A percentile compares a stretch with the other conserved stretches of the same genome.
Conservation (phyloP, 2,329 filamentous ascomycete species). For the Trichoderma hamatum region DNA sequence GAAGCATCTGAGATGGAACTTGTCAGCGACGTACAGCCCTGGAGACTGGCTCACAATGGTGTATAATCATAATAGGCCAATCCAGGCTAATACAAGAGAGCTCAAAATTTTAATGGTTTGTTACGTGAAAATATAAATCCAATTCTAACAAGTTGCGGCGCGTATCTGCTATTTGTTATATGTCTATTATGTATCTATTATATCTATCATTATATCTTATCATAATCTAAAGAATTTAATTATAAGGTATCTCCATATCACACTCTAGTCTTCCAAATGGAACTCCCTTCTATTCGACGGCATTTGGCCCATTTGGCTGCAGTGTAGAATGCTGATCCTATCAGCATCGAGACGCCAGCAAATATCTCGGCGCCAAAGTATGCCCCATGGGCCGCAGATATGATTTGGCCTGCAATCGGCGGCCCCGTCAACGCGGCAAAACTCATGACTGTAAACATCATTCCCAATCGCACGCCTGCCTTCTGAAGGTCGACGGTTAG, state of each 20-base stretch:
- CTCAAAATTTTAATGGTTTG: no score
- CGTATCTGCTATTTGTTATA: no score
- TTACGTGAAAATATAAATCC: not conserved
- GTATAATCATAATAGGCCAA: not conserved
- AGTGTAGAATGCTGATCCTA: not conserved
- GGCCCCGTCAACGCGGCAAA: slow-evolving; percentile 37
- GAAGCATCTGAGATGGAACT: no score
- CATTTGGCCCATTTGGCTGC: not conserved
- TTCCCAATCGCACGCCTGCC: slow-evolving; percentile 41
- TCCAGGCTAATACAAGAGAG: not conserved
- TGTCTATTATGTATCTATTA: not conserved
- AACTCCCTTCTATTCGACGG: not conserved
- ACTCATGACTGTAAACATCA: slow-evolving; percentile 41
- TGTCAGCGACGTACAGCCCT: no score
- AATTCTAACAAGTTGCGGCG: no score
- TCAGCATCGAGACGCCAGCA: not conserved
- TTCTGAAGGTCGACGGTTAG: slow-evolving; percentile 29
- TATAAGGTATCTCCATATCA: not conserved
- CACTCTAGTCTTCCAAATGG: not conserved
- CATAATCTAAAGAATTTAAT: not conserved
- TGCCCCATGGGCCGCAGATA: not conserved
- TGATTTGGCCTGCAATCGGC: slow-evolving; percentile 15
- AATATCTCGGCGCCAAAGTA: not conserved
- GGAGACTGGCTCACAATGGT: no score
- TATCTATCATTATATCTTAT: not conserved